phyloP scores from a whole-genome alignment of 345 rosid genomes.

The Luvunga scandens region DNA sequence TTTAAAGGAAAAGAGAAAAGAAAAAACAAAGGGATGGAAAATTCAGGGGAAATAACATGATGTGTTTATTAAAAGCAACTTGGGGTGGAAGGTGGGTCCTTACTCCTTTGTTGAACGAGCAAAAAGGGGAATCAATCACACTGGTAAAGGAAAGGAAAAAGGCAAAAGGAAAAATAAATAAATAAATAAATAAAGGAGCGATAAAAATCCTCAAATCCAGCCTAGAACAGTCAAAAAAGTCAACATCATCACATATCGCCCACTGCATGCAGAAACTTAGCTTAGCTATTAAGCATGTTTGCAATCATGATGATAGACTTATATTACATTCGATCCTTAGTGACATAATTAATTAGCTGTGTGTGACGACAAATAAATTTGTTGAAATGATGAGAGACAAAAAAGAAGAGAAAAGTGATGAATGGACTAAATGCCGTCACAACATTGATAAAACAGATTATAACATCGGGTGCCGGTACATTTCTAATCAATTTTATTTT shows the following conservation, averaged over 20 bases:
- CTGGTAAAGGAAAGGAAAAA: too few species aligned
- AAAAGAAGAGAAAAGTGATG: too few species aligned
- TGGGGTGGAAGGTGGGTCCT: not conserved
- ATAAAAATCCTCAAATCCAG: conserved; percentile 9
- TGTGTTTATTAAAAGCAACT: not conserved
- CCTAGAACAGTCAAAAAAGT: conserved; percentile 25
- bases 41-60: not conserved
- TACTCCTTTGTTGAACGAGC: not conserved
- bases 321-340: too few species aligned
- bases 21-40: not conserved
- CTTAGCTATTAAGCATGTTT: conserved; percentile 23
- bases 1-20: not conserved
- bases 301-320: too few species aligned
- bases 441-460: too few species aligned
- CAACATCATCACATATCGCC: not conserved
- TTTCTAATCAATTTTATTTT: too few species aligned
- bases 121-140: not conserved
- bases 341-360: too few species aligned
- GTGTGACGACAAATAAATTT: too few species aligned
- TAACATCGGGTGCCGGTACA: too few species aligned
- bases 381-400: too few species aligned
- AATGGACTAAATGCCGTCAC: too few species aligned
- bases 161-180: not conserved
- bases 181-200: too few species aligned
- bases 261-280: conserved; percentile 13